These are phyloP conservation scores for Botrytis pseudocinerea DNA, from an alignment of 2,329 filamentous ascomycete species.

Conservation along the genomic window DNA sequence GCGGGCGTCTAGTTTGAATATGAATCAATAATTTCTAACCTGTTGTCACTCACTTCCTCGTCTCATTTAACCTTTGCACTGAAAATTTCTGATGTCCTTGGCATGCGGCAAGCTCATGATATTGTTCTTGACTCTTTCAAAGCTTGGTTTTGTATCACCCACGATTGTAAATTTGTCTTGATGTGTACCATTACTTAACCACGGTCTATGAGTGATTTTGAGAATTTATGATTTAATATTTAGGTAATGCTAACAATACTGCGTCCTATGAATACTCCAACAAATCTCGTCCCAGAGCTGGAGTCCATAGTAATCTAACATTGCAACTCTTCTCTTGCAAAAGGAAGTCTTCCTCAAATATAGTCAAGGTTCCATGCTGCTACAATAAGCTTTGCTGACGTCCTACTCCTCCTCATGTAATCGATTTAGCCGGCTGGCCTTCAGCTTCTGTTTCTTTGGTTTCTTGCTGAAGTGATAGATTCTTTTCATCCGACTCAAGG, in stretches of 20 bases:
- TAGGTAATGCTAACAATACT: not conserved
- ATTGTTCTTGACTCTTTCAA: no score
- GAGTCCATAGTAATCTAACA: not conserved
- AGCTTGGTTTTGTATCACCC: no score
- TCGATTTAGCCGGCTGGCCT: not conserved
- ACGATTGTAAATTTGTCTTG: not conserved
- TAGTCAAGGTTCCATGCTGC: rapidly evolving
- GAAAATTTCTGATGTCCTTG: no score
- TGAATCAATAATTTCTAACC: no score
- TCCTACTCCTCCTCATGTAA: not conserved
- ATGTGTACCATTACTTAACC: not conserved
- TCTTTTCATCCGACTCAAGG: not conserved
- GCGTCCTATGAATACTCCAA: not conserved
- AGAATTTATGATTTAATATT: not conserved
- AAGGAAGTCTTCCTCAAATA: not conserved
- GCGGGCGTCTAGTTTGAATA: no score
- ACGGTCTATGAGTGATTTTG: not conserved
- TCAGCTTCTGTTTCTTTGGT: not conserved
- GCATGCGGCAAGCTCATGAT: no score
- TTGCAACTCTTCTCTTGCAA: not conserved
- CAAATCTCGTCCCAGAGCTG: not conserved
- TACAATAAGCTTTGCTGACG: not conserved
- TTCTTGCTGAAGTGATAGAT: not conserved
- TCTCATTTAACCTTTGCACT: no score
- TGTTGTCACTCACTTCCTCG: no score